A percentile compares a stretch with the other conserved stretches of the same genome.
Conservation (phyloP, 164 flowering plant genomes). For the Pachysandra terminalis region DNA sequence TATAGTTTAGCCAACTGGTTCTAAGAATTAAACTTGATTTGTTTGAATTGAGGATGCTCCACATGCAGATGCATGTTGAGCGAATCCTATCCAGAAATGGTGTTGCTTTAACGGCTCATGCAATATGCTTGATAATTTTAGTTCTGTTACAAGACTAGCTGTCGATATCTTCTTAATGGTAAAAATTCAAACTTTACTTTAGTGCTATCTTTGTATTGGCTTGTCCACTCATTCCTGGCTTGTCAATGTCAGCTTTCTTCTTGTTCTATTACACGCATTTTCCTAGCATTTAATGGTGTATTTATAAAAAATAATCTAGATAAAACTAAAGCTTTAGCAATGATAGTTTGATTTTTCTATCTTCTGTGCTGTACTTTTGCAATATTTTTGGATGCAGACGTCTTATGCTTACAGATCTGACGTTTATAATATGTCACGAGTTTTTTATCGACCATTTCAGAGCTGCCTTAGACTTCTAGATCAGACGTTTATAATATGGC, state of each 20-base stretch:
- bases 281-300: too few species aligned
- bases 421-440: background rate
- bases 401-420: background rate
- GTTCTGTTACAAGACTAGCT: background rate
- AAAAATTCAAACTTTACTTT: too few species aligned
- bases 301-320: too few species aligned
- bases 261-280: too few species aligned
- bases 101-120: background rate
- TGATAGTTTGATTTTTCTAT: background rate
- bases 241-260: too few species aligned
- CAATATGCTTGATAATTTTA: too few species aligned
- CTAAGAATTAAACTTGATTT: background rate
- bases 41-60: background rate
- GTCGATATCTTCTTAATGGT: too few species aligned
- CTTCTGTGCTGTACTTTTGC: background rate
- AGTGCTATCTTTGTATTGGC: background rate
- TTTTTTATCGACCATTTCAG: background rate
- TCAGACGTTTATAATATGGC: background rate
- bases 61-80: background rate
- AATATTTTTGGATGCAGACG: background rate
- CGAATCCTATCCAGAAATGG: background rate
- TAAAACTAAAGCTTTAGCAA: background rate
- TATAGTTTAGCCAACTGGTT: background rate
- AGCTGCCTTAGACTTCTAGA: background rate
- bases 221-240: too few species aligned